Base-by-base conservation (phyloP, 257 asterid species). In the Petunia secreta region DNA sequence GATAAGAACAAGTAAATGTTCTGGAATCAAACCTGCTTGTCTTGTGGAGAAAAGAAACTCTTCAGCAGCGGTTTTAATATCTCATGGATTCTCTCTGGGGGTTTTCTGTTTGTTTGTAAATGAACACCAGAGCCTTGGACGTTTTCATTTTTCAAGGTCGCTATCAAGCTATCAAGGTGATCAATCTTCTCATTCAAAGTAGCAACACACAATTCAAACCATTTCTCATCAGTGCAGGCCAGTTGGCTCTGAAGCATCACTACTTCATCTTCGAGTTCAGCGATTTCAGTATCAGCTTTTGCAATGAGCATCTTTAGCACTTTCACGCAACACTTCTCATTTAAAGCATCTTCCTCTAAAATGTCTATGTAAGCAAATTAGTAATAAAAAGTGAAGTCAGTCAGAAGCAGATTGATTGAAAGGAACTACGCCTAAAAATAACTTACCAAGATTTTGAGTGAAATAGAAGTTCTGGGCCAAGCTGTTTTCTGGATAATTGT, bases 321-420 rank as follows among this genome's bases (percentile, higher is more conserved):
- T 87, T 88, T 88, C 41, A 83, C 16, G 75, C 91, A 87, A 62
- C 81, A 89, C 78, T 79, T 81, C 82, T 88, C 89, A 82, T 92
- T 90, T 84, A 88, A 82, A 34, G 85, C 90, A 81, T 92, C 88
- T 85, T 88, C 90, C 82, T 88, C 94, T 44, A 88, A 77, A 71
- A 77, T 54, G 85, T 91, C 95, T 91, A 79, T 71, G 80, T 58
- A 73, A 73, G 75, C 85, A 80, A 80, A 62, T 81, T 79, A 34
- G 79, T 6, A 77, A 5, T 65, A 4, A 44, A 48, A 85, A 37
- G 80, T 34, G 79, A 73, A 50, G 63, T 58, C 36, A 73, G 36
- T 13, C 60, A 73, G 46, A 73, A 34, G 78, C 46, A 52, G 36
- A 7, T 36, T 73, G 13, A 34, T 5, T 0, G 8, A 52, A 73